Evolutionary conservation across 2,329 filamentous ascomycete genomes (phyloP), one percentile per base, ranked within the genome.

Genomic region (Eutypa lata): DNA sequence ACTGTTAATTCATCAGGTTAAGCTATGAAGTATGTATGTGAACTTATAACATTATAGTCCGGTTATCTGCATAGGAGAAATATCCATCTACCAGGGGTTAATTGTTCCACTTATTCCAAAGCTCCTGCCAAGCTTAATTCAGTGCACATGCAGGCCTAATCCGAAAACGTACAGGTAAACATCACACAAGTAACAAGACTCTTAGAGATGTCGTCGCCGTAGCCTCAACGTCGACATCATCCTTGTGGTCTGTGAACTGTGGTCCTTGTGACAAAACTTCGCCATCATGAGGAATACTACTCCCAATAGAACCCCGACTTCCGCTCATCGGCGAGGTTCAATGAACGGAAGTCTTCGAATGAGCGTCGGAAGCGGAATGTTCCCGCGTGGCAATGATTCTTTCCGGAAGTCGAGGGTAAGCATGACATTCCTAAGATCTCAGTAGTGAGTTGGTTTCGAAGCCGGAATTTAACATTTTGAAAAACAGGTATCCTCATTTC

Each of bases 401-500:
- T 46, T 65, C 3, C 53, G 57, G 33, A 54, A 57, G 28, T 67
- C 66, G 44, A 61, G 65, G 21, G 66, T 69, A 63, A 63, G 66
- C 8, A 16, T 5, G 22, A 19, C 42, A 26, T 28, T 18, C 13
- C 38, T 10, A 22, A 14, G 19, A 13, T 21, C 18, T 10, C 38
- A 2, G 3, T 11, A 13, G 6, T 42, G 6, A 2, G 2, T 21
- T 21, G n/a, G 22, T 28, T 40, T 33, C 31, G 31, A 14, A 52
- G 50, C 43, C 42, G 21, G 13, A 43, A 48, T 40, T 50, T 47
- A 49, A 6, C 47, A 10, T 33, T 33, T n/a, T n/a, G n/a, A n/a
- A 24, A 46, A 26, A 44, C 48, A 77, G 75, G 65, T 78, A 54
- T 71, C 76, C 7, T 72, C 76, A 2, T 77, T 79, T 50, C 76